A percentile compares a stretch with the other conserved stretches of the same genome.
Evolutionary conservation across 768 basidiomycete genomes (phyloP).

Genomic region (Hypholoma sublateritium): DNA sequence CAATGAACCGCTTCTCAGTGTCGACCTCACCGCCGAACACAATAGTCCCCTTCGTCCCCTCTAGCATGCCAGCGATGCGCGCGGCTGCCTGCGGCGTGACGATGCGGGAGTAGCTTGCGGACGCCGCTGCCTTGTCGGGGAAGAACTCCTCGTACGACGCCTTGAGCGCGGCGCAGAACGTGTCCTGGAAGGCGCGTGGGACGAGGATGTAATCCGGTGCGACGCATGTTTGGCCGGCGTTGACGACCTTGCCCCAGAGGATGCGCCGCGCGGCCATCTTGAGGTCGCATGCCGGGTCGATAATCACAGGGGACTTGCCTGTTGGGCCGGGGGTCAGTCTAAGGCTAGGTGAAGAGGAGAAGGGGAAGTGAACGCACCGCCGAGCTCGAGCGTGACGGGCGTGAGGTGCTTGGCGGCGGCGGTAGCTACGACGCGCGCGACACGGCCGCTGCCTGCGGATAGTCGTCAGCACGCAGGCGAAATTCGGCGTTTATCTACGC

Average conservation of each 20-base stretch:
- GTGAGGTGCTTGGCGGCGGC: slow-evolving; percentile 81
- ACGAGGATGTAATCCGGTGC: slow-evolving; percentile 60
- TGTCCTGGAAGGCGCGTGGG: slow-evolving; percentile 41
- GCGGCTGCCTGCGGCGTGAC: slow-evolving; percentile 45
- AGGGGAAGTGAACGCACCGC: slow-evolving; percentile 22
- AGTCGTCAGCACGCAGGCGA: background rate
- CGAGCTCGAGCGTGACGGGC: slow-evolving; percentile 53
- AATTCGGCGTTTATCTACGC: slow-evolving; percentile 6
- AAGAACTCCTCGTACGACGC: slow-evolving; percentile 49
- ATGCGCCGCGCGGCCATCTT: slow-evolving; percentile 67
- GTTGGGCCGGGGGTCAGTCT: background rate
- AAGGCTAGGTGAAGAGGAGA: background rate
- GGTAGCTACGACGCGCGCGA: slow-evolving; percentile 64
- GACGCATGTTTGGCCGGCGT: slow-evolving; percentile 77
- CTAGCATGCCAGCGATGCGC: slow-evolving; percentile 62
- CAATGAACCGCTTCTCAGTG: slow-evolving; percentile 58
- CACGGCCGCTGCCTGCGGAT: slow-evolving; percentile 52
- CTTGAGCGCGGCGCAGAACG: slow-evolving; percentile 21
- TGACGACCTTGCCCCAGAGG: slow-evolving; percentile 79
- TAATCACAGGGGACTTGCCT: slow-evolving; percentile 74
- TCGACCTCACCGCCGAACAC: slow-evolving; percentile 66
- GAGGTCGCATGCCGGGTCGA: slow-evolving; percentile 71
- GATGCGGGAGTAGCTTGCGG: slow-evolving; percentile 50
- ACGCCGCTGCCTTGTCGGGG: slow-evolving; percentile 42
- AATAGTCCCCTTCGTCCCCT: slow-evolving; percentile 63